These are phyloP conservation scores for Ganoderma meredithae DNA, from an alignment of 1,284 basidiomycete species.

Conservation along the genomic window DNA sequence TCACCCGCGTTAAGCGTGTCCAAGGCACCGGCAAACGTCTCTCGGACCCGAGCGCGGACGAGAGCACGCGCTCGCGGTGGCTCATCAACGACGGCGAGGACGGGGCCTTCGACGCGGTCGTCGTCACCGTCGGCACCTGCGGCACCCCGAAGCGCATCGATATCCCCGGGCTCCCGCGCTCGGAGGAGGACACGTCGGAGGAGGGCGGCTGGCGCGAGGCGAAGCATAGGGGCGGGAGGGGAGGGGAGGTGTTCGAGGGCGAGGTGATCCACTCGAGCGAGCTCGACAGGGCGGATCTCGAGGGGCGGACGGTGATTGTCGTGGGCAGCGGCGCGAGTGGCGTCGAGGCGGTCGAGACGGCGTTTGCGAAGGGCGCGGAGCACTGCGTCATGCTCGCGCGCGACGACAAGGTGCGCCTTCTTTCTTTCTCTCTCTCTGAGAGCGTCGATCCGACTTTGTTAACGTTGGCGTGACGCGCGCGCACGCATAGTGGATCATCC, in stretches of 20 bases:
- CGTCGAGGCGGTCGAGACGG: conserved; percentile 68
- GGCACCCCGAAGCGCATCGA: conserved; percentile 47
- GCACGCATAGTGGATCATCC: conserved; percentile 58
- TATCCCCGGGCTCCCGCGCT: conserved; percentile 53
- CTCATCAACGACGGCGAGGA: conserved; percentile 45
- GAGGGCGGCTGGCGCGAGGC: conserved; percentile 6
- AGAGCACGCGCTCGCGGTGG: conserved; percentile 50
- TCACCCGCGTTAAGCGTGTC: conserved; percentile 47
- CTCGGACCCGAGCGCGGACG: conserved; percentile 37
- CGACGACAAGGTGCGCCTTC: conserved; percentile 47
- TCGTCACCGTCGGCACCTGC: conserved; percentile 18
- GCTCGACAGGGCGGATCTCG: conserved; percentile 48
- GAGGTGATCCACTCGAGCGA: conserved; percentile 64
- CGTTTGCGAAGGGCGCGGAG: conserved; percentile 53
- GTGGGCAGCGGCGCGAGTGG: conserved; percentile 68
- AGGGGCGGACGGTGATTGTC: conserved; percentile 58
- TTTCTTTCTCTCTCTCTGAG: background rate
- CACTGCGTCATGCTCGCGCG: conserved; percentile 56
- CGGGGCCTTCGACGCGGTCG: conserved; percentile 22
- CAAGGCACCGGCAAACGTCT: conserved; percentile 24
- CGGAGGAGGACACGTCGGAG: conserved; percentile 26
- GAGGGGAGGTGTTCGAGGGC: conserved; percentile 46
- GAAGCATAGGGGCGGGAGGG: conserved; percentile 31
- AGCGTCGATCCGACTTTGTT: background rate
- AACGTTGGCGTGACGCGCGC: background rate